Conservation (phyloP, 192 early-diverging fungal species). For the Thamnidium elegans region DNA sequence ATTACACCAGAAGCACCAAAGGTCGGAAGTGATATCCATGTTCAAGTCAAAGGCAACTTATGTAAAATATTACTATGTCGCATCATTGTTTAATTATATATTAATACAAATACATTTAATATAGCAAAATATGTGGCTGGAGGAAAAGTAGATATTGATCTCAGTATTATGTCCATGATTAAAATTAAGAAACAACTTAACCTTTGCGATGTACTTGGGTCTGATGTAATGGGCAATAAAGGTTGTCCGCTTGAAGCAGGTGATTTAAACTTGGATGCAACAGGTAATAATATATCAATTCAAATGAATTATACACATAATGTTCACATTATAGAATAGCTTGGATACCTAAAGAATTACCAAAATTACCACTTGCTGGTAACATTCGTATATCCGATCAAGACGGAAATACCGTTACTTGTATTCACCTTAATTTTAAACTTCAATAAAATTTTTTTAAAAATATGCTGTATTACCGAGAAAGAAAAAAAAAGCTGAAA, state of each 20-base stretch:
- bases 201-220: constrained; percentile 26
- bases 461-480: too few species aligned
- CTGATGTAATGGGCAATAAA: constrained; percentile 32
- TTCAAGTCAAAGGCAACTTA: constrained; percentile 29
- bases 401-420: constrained; percentile 35
- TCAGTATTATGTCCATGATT: constrained; percentile 34
- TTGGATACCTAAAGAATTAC: constrained; percentile 34
- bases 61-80: constrained; percentile 9
- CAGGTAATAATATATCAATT: constrained; percentile 8
- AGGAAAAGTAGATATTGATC: constrained; percentile 30
- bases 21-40: constrained; percentile 31
- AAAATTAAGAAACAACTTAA: constrained; percentile 38
- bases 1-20: constrained; percentile 31
- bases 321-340: constrained; percentile 2
- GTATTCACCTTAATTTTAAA: constrained; percentile 36
- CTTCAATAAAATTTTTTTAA: constrained; percentile 29
- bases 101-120: not conserved
- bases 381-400: constrained; percentile 34
- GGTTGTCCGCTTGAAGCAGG: constrained; percentile 27
- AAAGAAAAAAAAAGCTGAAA: too few species aligned
- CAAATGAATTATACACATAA: not conserved
- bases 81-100: not conserved
- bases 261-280: constrained; percentile 29
- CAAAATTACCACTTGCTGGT: constrained; percentile 32
- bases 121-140: constrained; percentile 24